Percentiles rank a stretch among this genome's conserved stretches.
Conservation (phyloP, 1,284 basidiomycete species). For the Chalciporus sp. region DNA sequence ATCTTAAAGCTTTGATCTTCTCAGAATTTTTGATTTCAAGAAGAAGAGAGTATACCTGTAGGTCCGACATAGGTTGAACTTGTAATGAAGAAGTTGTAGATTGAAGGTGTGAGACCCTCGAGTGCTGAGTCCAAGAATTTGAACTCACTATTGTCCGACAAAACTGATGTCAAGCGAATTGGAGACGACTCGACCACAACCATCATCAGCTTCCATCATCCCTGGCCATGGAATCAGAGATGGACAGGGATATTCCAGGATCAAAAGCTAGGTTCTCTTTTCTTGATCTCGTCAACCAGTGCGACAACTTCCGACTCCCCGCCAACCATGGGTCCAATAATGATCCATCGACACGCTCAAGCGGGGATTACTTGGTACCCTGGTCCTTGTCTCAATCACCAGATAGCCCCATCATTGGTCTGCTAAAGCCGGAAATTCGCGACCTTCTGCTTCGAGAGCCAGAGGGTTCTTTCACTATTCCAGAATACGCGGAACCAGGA, state of each 20-base stretch:
- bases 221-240: background rate
- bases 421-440: slow-evolving; percentile 61
- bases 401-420: slow-evolving; percentile 59
- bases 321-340: slow-evolving; percentile 17
- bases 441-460: slow-evolving; percentile 50
- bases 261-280: slow-evolving; percentile 38
- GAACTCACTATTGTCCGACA: background rate
- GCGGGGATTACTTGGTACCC: slow-evolving; percentile 50
- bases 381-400: slow-evolving; percentile 51
- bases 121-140: too few species aligned
- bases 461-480: slow-evolving; percentile 46
- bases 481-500: slow-evolving; percentile 27
- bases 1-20: too few species aligned
- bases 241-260: slow-evolving; percentile 35
- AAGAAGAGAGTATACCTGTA: too few species aligned
- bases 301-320: slow-evolving; percentile 61
- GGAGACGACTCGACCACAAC: background rate
- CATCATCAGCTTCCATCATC: background rate
- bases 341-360: slow-evolving; percentile 22
- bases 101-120: too few species aligned
- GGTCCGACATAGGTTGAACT: too few species aligned
- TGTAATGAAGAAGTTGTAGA: too few species aligned
- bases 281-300: slow-evolving; percentile 59
- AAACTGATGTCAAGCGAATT: background rate
- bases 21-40: too few species aligned